phyloP scores from a whole-genome alignment of 805 yeast genomes.

The Pichia thaimueangensis region DNA sequence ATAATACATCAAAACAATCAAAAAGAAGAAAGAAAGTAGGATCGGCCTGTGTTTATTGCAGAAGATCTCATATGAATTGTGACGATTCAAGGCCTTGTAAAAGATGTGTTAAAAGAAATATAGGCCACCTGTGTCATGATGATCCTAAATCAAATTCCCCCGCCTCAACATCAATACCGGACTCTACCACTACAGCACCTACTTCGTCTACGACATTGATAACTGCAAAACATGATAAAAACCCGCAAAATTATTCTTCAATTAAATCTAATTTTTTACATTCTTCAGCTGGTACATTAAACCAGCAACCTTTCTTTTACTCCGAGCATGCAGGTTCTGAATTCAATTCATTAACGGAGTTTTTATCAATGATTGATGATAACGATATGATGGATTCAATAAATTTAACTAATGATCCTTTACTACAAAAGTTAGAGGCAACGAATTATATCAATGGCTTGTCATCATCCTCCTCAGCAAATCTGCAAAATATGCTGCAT shows the following conservation, averaged over 20 bases:
- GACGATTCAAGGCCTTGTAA: conserved; percentile 72
- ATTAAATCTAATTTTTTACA: conserved; percentile 1
- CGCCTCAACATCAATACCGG: too few species aligned
- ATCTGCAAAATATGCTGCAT: not conserved
- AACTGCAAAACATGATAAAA: too few species aligned
- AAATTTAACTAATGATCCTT: conserved; percentile 31
- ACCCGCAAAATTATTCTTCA: not conserved
- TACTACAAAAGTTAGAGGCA: conserved; percentile 30
- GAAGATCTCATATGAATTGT: conserved; percentile 92
- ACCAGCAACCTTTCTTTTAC: conserved; percentile 72
- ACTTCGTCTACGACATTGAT: too few species aligned
- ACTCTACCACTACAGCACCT: too few species aligned
- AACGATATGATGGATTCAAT: conserved; percentile 53
- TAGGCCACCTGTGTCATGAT: conserved; percentile 81
- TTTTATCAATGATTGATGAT: conserved; percentile 84
- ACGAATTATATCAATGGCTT: conserved; percentile 11
- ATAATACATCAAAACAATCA: not conserved
- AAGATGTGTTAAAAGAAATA: conserved; percentile 79
- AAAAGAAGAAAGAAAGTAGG: conserved; percentile 42
- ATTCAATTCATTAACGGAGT: conserved; percentile 83
- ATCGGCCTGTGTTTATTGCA: conserved; percentile 82
- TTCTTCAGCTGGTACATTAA: conserved; percentile 24
- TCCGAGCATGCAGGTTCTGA: conserved; percentile 93
- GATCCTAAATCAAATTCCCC: conserved; percentile 41
- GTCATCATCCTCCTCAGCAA: not conserved